Evolutionary conservation across 2,329 filamentous ascomycete genomes (phyloP), one percentile per base, ranked within the genome.

Genomic region (Coniochaeta prunicola): DNA sequence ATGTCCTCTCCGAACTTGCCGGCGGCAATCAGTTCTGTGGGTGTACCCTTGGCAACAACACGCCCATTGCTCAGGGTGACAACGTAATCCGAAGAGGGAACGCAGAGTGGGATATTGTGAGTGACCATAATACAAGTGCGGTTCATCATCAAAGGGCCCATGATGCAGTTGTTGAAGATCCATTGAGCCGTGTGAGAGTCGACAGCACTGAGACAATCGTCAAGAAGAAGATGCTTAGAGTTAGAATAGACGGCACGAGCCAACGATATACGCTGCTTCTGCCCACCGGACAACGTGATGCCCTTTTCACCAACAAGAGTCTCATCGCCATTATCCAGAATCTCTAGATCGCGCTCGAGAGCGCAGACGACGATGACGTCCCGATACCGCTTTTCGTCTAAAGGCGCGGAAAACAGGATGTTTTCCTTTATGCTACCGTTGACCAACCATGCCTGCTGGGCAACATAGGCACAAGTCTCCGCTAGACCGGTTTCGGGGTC

Each of bases 171-270:
- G 70, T 89, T 89, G 75, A 97, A 97, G 64, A 99, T 97, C 88
- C 96, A 97, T 72, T 97, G 96, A 2, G 92, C 92, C 0, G 94
- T 97, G 67, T 99, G 94, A 3, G 94, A 96, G 72, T 99, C 94
- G 34, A 99, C 94, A 30, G 94, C 94, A 69, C 92, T 97, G 48
- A 99, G 81, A 63, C 96, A 96, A 72, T 99, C 94, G 68, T 99
- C 94, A 56, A 99, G 81, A 12, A 99, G 82, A 17, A 99, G 76
- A 71, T 97, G 93, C 57, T 88, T 88, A 6, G 92, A 96, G 73
- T 91, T 93, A 64, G 91, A 96, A 74, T 99, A 99, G n/a, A 99
- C 81, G 1, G 94, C 94, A 64, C 94, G 87, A n/a, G 94, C 94
- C 50, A 99, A 82, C 15, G 93, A 97, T 57, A 99, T 97, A 60